Base-by-base conservation (phyloP, 1,139 yeast genomes). In the Geotrichum reessii region DNA sequence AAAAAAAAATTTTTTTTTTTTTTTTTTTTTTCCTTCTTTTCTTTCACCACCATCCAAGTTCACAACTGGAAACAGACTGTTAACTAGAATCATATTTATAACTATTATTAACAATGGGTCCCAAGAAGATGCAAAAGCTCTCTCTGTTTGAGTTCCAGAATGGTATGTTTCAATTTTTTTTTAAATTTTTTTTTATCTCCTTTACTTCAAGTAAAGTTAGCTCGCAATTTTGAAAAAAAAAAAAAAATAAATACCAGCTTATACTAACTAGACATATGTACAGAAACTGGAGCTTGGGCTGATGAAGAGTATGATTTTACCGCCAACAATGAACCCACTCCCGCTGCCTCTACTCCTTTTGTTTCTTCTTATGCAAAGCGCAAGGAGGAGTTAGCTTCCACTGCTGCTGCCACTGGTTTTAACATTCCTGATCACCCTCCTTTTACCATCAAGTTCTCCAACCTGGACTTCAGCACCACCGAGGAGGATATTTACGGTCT, bases 351-450 rank as follows among this genome's bases (percentile, higher is more conserved):
- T n/a, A n/a, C 58, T 22, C 40, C 58, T 44, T 22, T 50, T 27
- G 22, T n/a, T 9, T 9, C 56, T 40, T 25, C 50, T 22, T 53
- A 37, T 19, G 50, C 46, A 9, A 37, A 37, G 44, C 44, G 44
- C 44, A 37, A 37, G 49, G 49, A 47, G 49, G 49, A 37, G 19
- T n/a, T 37, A 17, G 27, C 55, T 9, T n/a, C 48, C n/a, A 9
- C 57, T n/a, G 52, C 55, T 47, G 51, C 42, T 21, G 46, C 52
- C 52, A 52, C 79, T 63, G 93, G 85, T 69, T 87, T 76, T 68
- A 96, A 96, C 51, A 79, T 95, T 63, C 99, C 99, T 53, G 95
- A 91, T 68, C 80, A 77, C 58, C 92, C 97, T 33, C 99, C 99
- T 58, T 95, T 76, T 79, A 87, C 89, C 69, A 97, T 97, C 22